Evolutionary conservation across 768 basidiomycete species (phyloP), one percentile per base, ranked within the genome.

Genomic region (Tricholoma flavovirens): DNA sequence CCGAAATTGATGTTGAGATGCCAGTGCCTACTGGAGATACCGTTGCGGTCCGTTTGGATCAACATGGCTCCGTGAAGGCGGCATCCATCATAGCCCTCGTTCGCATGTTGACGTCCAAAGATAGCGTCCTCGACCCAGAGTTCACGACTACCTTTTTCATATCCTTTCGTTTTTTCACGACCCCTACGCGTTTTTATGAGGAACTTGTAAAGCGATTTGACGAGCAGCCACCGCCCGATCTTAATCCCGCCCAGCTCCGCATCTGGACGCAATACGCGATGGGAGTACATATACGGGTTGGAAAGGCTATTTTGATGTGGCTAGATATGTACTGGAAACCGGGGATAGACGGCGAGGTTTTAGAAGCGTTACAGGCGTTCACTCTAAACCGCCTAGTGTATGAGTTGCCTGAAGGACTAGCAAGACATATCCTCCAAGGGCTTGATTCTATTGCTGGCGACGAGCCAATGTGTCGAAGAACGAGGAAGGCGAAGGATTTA

Each of bases 151-250:
- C 80, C 1, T 87, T 91, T 71, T 84, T 88, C 69, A 69, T 83
- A n/a, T 83, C 79, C 51, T 91, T 90, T 70, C 83, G 88, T 24
- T 77, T 83, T 58, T 90, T 87, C 72, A 77, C 80, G 12, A 74
- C 75, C 0, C 78, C 88, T 0, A 24, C 43, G 14, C 72, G 76
- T 6, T 71, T 84, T 10, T 70, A 83, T 32, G 67, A 61, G 5
- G 66, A 62, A 22, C 62, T 75, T 8, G 59, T 80, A 22, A 65
- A 64, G 5, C 79, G 87, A 40, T 91, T 81, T 67, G 68, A 80
- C 51, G 74, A 76, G 55, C 50, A 38, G 21, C 61, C 67, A 6
- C 65, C 67, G 0, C 30, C 48, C 49, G 72, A 35, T 61, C 71
- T 60, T 49, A 67, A 53, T 14, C 63, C 60, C 54, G 52, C 65